These are phyloP conservation scores for Rhynchosporium agropyri DNA, from an alignment of 2,329 filamentous ascomycete species.

Conservation along the genomic window DNA sequence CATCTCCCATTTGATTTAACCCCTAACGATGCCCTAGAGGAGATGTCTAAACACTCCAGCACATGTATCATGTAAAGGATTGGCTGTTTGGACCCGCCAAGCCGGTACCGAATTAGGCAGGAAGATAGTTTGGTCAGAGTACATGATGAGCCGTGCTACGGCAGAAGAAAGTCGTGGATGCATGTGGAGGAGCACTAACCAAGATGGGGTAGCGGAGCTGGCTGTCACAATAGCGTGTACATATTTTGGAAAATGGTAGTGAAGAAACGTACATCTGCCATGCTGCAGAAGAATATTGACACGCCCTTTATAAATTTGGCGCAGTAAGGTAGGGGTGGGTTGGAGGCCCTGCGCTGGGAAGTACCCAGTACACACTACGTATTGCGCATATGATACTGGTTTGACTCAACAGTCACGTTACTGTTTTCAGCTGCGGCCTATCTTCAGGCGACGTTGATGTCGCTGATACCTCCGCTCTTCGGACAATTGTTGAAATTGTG, in stretches of 20 bases:
- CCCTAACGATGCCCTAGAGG: not conserved
- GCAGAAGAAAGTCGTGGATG: not conserved
- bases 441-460: not conserved
- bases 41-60: not conserved
- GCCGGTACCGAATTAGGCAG: not conserved
- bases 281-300: slow-evolving; percentile 1
- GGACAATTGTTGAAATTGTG: not conserved
- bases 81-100: slow-evolving; percentile 1
- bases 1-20: not conserved
- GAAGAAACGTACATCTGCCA: not conserved
- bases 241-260: not conserved
- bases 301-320: not conserved
- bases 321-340: not conserved
- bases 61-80: not conserved
- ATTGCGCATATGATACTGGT: not conserved
- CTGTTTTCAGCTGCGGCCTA: not conserved
- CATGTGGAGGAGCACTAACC: not conserved
- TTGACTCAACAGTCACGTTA: slow-evolving; percentile 4
- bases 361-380: not conserved
- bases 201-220: not conserved
- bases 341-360: not conserved
- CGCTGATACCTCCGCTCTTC: not conserved
- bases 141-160: not conserved
- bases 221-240: not conserved
- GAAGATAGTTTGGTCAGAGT: not conserved